Conservation (phyloP, 345 rosid genomes). For the Eucalyptus guilfoylei region DNA sequence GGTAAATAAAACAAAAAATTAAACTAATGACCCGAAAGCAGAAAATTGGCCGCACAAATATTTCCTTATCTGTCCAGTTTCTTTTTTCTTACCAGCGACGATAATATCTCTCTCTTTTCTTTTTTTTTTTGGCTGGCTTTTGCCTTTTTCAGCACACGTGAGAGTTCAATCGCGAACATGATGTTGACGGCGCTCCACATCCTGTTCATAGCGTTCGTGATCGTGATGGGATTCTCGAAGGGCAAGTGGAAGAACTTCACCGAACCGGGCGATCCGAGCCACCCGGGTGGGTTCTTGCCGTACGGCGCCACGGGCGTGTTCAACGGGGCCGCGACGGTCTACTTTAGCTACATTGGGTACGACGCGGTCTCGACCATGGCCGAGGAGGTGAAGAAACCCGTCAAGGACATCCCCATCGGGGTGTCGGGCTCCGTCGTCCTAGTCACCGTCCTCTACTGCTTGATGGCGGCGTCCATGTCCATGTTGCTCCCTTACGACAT, state of each 20-base stretch:
- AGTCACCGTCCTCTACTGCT: slow-evolving; percentile 75
- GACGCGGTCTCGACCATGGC: slow-evolving; percentile 97
- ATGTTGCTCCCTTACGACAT: slow-evolving; percentile 80
- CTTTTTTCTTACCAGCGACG: not conserved
- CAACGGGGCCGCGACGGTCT: slow-evolving; percentile 77
- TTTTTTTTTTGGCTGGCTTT: not conserved
- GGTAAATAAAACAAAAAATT: slow-evolving; percentile 1
- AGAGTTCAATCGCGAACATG: slow-evolving; percentile 82
- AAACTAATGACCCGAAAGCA: not conserved
- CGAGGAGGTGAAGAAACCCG: slow-evolving; percentile 78
- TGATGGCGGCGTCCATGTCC: slow-evolving; percentile 95
- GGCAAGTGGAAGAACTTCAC: slow-evolving; percentile 61
- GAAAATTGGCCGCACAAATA: not conserved
- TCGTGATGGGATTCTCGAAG: slow-evolving; percentile 61
- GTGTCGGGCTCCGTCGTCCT: slow-evolving; percentile 74
- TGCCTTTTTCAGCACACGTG: slow-evolving; percentile 29
- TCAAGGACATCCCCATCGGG: slow-evolving; percentile 78
- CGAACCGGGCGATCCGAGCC: slow-evolving; percentile 23
- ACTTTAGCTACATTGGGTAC: slow-evolving; percentile 85
- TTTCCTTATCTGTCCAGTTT: not conserved
- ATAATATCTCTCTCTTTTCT: not conserved
- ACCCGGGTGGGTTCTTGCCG: slow-evolving; percentile 70
- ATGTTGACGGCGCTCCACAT: slow-evolving; percentile 64
- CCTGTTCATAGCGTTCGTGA: slow-evolving; percentile 59
- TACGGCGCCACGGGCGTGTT: slow-evolving; percentile 65